Evolutionary conservation across 306 rosid species (phyloP), one percentile per base, ranked within the genome.

Genomic region (Prunus fruticosa): DNA sequence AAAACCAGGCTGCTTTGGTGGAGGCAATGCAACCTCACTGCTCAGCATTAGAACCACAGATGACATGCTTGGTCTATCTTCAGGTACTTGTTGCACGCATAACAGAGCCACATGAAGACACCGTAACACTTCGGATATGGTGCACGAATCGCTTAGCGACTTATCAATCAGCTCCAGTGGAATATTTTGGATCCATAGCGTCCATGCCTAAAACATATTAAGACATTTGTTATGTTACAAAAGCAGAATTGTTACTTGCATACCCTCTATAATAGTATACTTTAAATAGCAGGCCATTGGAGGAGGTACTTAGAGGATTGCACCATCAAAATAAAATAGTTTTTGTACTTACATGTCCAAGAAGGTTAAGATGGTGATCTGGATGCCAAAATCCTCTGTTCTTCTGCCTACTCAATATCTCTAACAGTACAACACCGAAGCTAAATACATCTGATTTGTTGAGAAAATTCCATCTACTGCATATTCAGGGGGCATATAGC

Each of bases 401-500:
- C 52, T 74, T 77, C 43, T 61, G 52, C 38, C 85, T 76, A 41
- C 80, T 71, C 46, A 86, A 56, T 9, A 82, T 76, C 43, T 85
- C 89, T 14, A 82, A 12, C 60, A 85, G n/a, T 7, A 85, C 16
- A 75, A 86, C 84, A 8, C 87, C 89, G 25, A 83, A 83, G 56
- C 87, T 83, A 11, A 71, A 86, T 6, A 83, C 82, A 63, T 86
- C 89, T 4, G 85, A 80, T 72, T 84, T 87, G 69, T 63, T 12
- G 88, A 87, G 64, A 70, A 84, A 2, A 38, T 27, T 49, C 90
- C 90, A 49, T 82, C 76, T 75, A 84, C 77, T 18, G 87, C 86
- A 80, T 87, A 87, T 71, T 84, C 78, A 0, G 89, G 89, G 10
- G 87, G 38, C 83, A 86, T 74, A 49, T 86, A 86, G 7, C 87